These are phyloP conservation scores for Hippophae rhamnoides DNA, from an alignment of 306 rosid species.

Conservation along the genomic window DNA sequence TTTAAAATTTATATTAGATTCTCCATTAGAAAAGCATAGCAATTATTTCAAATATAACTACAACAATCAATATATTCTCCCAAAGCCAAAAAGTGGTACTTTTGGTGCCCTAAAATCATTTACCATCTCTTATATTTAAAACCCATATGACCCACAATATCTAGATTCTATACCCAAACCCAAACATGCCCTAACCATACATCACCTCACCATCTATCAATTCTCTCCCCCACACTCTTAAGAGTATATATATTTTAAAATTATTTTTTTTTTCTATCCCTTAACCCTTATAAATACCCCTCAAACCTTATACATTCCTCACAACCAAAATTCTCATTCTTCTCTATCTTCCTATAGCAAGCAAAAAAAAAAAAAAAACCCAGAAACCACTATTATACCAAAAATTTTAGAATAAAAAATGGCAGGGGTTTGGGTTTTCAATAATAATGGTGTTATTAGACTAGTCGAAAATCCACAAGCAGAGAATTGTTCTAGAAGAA, in stretches of 20 bases:
- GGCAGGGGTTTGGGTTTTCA: slow-evolving; percentile 92
- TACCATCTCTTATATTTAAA: slow-evolving; percentile 32
- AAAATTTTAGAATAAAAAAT: neutral
- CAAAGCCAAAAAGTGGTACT: slow-evolving; percentile 33
- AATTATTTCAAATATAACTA: slow-evolving; percentile 3
- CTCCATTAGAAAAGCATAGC: slow-evolving; percentile 20
- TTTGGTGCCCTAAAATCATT: slow-evolving; percentile 31
- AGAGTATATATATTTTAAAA: slow-evolving; percentile 32
- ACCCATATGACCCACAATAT: slow-evolving; percentile 47
- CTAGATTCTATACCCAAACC: slow-evolving; percentile 70
- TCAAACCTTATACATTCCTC: neutral
- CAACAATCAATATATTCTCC: slow-evolving; percentile 6
- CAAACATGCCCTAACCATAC: slow-evolving; percentile 20
- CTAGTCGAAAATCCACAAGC: slow-evolving; percentile 67
- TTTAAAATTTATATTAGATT: slow-evolving; percentile 1
- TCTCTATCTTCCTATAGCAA: neutral
- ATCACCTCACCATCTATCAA: slow-evolving; percentile 20
- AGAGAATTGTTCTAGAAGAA: slow-evolving; percentile 23
- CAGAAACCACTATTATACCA: neutral
- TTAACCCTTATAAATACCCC: neutral
- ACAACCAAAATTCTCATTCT: neutral
- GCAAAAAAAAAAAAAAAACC: neutral
- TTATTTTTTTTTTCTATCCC: slow-evolving; percentile 37
- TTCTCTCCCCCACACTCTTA: slow-evolving; percentile 26
- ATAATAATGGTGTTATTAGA: slow-evolving; percentile 50